Percentiles rank a stretch among this genome's conserved stretches.
phyloP scores from a whole-genome alignment of 2,329 filamentous ascomycete genomes.

The Microthyrium microscopicum region DNA sequence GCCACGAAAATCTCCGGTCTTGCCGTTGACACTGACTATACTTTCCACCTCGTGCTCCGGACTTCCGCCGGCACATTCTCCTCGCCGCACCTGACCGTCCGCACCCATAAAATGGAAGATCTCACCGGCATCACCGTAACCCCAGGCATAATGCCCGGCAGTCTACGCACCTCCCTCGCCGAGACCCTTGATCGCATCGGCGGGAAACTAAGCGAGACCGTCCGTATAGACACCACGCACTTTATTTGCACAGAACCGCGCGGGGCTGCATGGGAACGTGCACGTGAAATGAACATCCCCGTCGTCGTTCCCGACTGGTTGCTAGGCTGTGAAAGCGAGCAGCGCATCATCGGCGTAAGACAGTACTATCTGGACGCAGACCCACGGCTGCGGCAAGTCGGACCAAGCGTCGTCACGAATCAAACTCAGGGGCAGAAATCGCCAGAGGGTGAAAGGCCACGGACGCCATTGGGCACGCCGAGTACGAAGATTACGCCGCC shows the following conservation, averaged over 20 bases:
- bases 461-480: slow-evolving; percentile 17
- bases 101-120: slow-evolving; percentile 98
- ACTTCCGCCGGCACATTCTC: slow-evolving; percentile 78
- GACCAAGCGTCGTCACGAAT: slow-evolving; percentile 17
- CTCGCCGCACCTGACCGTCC: slow-evolving; percentile 68
- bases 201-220: slow-evolving; percentile 74
- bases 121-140: slow-evolving; percentile 90
- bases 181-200: slow-evolving; percentile 75
- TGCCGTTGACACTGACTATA: slow-evolving; percentile 92
- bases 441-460: slow-evolving; percentile 9
- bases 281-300: slow-evolving; percentile 92
- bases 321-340: slow-evolving; percentile 85
- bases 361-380: slow-evolving; percentile 92
- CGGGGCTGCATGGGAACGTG: slow-evolving; percentile 86
- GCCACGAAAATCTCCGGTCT: slow-evolving; percentile 94
- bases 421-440: slow-evolving; percentile 12
- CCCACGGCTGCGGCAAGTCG: slow-evolving; percentile 40
- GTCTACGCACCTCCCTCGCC: slow-evolving; percentile 54
- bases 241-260: slow-evolving; percentile 93
- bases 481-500: slow-evolving; percentile 34
- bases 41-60: slow-evolving; percentile 79
- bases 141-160: slow-evolving; percentile 63
- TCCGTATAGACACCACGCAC: slow-evolving; percentile 94
- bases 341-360: slow-evolving; percentile 81
- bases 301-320: slow-evolving; percentile 96